Evolutionary conservation across 169 alveolate species (phyloP).

Genomic region (Plasmodium ovale): DNA sequence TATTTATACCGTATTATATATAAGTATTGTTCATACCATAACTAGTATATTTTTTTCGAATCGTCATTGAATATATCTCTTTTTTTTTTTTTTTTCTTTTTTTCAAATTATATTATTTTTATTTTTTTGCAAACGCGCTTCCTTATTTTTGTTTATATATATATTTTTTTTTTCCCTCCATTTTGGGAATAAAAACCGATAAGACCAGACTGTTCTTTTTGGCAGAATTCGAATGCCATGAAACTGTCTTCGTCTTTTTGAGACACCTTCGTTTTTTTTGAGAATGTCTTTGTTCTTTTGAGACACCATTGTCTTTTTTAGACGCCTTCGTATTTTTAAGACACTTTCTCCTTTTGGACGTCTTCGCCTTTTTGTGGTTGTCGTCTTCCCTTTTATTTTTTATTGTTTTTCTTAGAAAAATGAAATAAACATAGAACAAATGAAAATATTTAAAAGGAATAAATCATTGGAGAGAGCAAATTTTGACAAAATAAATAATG

Average conservation of each 20-base stretch:
- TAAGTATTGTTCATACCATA: no score
- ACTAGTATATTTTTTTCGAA: no score
- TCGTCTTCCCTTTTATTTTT: constrained; percentile 5
- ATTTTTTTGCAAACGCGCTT: no score
- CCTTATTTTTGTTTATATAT: no score
- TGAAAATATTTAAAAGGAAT: constrained; percentile 71
- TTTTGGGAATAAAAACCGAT: not conserved
- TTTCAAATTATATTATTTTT: no score
- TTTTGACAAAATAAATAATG: constrained; percentile 67
- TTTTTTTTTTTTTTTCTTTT: no score
- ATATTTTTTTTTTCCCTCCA: no score
- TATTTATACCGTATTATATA: no score
- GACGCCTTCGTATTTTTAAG: no score
- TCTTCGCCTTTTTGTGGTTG: not conserved
- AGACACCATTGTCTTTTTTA: constrained; percentile 3
- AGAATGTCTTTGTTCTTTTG: not conserved
- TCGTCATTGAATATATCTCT: no score
- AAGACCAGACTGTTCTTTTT: not conserved
- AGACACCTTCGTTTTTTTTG: not conserved
- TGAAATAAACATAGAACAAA: constrained; percentile 51
- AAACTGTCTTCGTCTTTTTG: no score
- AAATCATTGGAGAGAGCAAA: constrained; percentile 47
- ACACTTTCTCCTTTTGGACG: not conserved
- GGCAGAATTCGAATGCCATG: no score
- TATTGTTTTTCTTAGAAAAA: constrained; percentile 30